Percentiles rank a stretch among this genome's conserved stretches.
Evolutionary conservation across 306 rosid species (phyloP).

Genomic region (Casuarina equisetifolia): DNA sequence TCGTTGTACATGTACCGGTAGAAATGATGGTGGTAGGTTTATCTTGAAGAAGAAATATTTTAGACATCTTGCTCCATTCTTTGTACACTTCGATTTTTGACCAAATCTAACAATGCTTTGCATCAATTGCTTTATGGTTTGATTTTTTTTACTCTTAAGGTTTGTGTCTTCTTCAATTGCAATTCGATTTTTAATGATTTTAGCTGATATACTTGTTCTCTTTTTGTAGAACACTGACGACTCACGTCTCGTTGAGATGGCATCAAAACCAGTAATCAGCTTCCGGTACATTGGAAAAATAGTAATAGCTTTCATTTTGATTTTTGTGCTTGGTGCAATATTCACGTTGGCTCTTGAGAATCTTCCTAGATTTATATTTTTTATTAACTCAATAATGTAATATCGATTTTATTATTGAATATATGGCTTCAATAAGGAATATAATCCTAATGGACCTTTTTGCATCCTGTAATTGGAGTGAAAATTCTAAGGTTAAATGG

Average conservation of each 20-base stretch:
- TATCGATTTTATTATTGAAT: constrained; percentile 17
- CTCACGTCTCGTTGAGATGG: constrained; percentile 24
- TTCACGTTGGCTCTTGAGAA: constrained; percentile 68
- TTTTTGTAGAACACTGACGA: constrained; percentile 40
- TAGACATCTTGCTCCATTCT: not conserved
- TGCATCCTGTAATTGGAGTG: not conserved
- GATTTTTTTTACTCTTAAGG: not conserved
- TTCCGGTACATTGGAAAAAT: constrained; percentile 51
- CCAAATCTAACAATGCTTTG: not conserved
- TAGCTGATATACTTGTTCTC: constrained; percentile 18
- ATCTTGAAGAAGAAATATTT: not conserved
- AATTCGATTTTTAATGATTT: not conserved
- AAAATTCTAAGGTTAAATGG: not conserved
- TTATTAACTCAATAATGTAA: constrained; percentile 34
- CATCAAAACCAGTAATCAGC: constrained; percentile 38
- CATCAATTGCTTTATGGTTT: not conserved
- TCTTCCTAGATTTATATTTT: constrained; percentile 56
- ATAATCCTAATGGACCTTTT: not conserved
- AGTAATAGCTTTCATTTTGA: constrained; percentile 51
- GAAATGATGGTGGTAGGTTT: not conserved
- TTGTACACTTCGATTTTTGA: not conserved
- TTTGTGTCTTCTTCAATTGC: not conserved
- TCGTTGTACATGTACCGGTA: not conserved
- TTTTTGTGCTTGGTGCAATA: constrained; percentile 62
- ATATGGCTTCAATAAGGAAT: not conserved